Evolutionary conservation across 768 basidiomycete species (phyloP).

Genomic region (Suillus ampliporus): DNA sequence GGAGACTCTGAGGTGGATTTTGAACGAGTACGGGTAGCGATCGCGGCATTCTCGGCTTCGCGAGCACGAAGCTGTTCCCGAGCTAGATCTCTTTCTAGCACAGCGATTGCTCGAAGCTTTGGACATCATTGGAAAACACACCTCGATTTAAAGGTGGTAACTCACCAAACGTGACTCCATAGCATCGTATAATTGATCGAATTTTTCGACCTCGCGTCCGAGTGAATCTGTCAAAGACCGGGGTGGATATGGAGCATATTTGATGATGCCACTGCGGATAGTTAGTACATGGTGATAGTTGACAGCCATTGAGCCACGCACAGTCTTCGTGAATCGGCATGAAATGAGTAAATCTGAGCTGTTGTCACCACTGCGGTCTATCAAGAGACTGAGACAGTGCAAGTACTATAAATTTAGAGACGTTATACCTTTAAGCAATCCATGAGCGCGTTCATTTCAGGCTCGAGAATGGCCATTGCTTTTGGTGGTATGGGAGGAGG

Average conservation of each 20-base stretch:
- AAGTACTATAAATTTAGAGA: background rate
- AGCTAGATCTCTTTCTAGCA: constrained; percentile 71
- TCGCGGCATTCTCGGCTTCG: constrained; percentile 48
- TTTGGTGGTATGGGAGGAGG: constrained; percentile 54
- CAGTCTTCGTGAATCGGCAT: constrained; percentile 69
- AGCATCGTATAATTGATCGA: constrained; percentile 79
- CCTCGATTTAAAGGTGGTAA: constrained; percentile 12
- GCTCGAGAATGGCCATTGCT: constrained; percentile 54
- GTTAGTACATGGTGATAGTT: constrained; percentile 1
- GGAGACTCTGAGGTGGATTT: constrained; percentile 30
- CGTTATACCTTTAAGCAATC: constrained; percentile 59
- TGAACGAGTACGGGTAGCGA: constrained; percentile 38
- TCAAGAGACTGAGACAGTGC: constrained; percentile 10
- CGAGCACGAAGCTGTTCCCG: constrained; percentile 62
- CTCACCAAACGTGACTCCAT: constrained; percentile 76
- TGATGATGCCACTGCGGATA: constrained; percentile 56
- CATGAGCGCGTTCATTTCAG: constrained; percentile 66
- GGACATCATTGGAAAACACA: constrained; percentile 6
- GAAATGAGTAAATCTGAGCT: constrained; percentile 73
- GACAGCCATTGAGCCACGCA: constrained; percentile 28
- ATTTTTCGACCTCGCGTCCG: constrained; percentile 77
- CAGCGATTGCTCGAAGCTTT: constrained; percentile 73
- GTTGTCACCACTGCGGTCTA: constrained; percentile 73
- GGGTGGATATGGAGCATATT: constrained; percentile 65
- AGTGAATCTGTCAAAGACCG: constrained; percentile 66